Evolutionary conservation across 1,284 basidiomycete species (phyloP).

Genomic region (Ustilago xerochloae): DNA sequence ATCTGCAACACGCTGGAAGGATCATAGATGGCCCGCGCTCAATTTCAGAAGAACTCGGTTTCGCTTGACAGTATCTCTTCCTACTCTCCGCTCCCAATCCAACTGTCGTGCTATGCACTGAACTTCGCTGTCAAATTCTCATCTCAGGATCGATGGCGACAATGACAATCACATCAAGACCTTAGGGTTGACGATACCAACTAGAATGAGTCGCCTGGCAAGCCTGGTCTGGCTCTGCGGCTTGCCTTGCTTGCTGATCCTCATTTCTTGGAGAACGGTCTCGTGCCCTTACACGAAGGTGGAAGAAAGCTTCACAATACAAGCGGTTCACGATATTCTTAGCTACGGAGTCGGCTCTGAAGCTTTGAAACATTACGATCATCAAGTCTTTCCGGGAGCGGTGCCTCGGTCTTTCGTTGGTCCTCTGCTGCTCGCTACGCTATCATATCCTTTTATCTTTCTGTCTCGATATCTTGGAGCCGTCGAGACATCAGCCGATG

Average conservation of each 20-base stretch:
- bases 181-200: not conserved
- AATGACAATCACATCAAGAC: not conserved
- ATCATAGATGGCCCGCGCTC: constrained; percentile 29
- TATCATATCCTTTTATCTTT: constrained; percentile 59
- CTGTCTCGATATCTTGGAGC: constrained; percentile 70
- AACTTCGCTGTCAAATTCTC: no score
- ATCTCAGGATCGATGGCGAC: no score
- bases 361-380: constrained; percentile 78
- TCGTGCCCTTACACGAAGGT: constrained; percentile 87
- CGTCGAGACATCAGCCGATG: constrained; percentile 73
- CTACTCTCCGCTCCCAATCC: no score
- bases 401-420: constrained; percentile 89
- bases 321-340: constrained; percentile 88
- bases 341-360: constrained; percentile 75
- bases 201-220: constrained; percentile 8
- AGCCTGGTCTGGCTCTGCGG: constrained; percentile 21
- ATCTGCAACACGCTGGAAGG: not conserved
- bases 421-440: constrained; percentile 69
- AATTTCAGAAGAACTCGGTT: constrained; percentile 6
- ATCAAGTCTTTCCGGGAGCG: constrained; percentile 86
- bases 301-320: constrained; percentile 95
- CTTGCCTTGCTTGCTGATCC: constrained; percentile 20
- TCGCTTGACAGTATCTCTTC: no score
- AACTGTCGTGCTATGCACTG: no score
- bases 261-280: constrained; percentile 25